A percentile compares a stretch with the other conserved stretches of the same genome.
Conservation (phyloP, 495 filamentous ascomycete species). For the Niebla homalea region DNA sequence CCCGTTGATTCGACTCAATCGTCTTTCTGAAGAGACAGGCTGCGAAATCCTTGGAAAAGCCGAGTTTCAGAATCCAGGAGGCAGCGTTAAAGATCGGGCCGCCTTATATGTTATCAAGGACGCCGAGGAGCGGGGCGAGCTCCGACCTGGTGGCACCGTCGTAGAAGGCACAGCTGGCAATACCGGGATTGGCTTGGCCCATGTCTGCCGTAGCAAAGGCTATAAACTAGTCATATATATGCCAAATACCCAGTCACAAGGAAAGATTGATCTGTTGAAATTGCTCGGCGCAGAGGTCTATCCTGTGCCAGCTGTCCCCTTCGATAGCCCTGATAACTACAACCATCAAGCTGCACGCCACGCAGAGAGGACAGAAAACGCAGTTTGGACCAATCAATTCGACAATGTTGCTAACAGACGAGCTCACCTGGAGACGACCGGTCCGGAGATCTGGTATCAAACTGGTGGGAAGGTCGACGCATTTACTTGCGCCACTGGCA, state of each 20-base stretch:
- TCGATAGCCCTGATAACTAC: slow-evolving; percentile 91
- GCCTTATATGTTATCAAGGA: slow-evolving; percentile 88
- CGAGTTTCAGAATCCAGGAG: slow-evolving; percentile 97
- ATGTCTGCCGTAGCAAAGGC: slow-evolving; percentile 86
- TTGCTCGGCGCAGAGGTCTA: slow-evolving; percentile 93
- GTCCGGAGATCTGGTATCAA: slow-evolving; percentile 95
- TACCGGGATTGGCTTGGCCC: slow-evolving; percentile 93
- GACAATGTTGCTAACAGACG: slow-evolving; percentile 89
- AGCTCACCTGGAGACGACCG: slow-evolving; percentile 93
- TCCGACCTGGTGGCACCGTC: slow-evolving; percentile 79
- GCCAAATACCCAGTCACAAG: slow-evolving; percentile 96
- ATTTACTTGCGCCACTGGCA: slow-evolving; percentile 91
- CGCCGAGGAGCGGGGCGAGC: slow-evolving; percentile 75
- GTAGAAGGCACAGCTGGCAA: slow-evolving; percentile 96
- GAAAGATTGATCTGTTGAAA: slow-evolving; percentile 87
- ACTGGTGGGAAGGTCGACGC: slow-evolving; percentile 77
- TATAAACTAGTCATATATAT: slow-evolving; percentile 98
- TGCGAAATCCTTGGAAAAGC: slow-evolving; percentile 94
- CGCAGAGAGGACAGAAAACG: slow-evolving; percentile 73
- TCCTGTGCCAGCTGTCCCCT: slow-evolving; percentile 95
- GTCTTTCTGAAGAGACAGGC: slow-evolving; percentile 78
- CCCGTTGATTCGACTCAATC: slow-evolving; percentile 79
- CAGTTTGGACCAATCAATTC: slow-evolving; percentile 98
- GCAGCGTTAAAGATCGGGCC: slow-evolving; percentile 91
- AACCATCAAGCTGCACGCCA: slow-evolving; percentile 90